phyloP scores from a whole-genome alignment of 2,329 filamentous ascomycete genomes.

The Aspergillus sp. region DNA sequence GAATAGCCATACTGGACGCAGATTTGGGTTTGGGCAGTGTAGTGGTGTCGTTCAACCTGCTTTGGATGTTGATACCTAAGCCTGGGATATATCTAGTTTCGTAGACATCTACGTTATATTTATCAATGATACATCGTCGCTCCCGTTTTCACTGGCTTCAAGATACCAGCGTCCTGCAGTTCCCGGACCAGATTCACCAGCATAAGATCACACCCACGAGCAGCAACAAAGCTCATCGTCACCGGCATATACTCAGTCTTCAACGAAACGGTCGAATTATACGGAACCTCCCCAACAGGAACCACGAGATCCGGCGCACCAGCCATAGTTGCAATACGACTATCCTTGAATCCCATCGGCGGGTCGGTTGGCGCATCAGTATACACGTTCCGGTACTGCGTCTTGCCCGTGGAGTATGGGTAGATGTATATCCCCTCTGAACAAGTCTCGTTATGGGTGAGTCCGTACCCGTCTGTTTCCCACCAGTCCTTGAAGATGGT shows the following conservation, averaged over 20 bases:
- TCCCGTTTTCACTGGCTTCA: conserved; percentile 25
- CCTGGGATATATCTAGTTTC: too few species aligned
- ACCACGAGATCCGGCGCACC: conserved; percentile 29
- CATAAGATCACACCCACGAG: conserved; percentile 34
- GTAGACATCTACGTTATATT: too few species aligned
- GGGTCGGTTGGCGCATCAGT: conserved; percentile 3
- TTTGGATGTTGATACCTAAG: neutral
- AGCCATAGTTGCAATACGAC: conserved; percentile 22
- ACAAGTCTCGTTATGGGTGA: neutral
- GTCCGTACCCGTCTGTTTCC: neutral
- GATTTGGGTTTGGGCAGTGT: conserved; percentile 17
- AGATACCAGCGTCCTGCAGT: conserved; percentile 24
- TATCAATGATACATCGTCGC: conserved; percentile 15
- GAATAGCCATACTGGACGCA: conserved; percentile 4
- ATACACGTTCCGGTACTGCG: neutral
- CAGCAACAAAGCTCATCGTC: conserved; percentile 26
- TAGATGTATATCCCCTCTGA: neutral
- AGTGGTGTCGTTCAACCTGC: conserved; percentile 10
- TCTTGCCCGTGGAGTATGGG: neutral
- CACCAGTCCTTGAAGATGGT: conserved; percentile 24
- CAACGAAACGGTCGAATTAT: neutral
- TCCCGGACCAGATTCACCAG: conserved; percentile 30
- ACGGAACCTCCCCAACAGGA: conserved; percentile 17
- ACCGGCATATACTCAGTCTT: conserved; percentile 35
- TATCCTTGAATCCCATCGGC: neutral